These are phyloP conservation scores for Trichosporon sp. DNA, from an alignment of 1,284 basidiomycete genomes.

Conservation along the genomic window DNA sequence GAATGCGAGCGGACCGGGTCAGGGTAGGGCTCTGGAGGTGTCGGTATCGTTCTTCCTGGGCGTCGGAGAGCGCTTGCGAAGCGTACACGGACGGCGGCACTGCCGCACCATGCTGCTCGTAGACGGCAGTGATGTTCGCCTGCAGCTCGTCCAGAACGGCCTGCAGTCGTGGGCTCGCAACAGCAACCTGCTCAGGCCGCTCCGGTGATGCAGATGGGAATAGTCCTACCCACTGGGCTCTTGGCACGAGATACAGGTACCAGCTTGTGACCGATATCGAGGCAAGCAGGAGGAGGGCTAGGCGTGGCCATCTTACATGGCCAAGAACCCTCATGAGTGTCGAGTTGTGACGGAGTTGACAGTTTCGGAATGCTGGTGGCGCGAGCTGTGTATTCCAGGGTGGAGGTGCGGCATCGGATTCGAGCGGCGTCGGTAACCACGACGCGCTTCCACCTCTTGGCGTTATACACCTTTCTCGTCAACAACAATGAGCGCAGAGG, in stretches of 20 bases:
- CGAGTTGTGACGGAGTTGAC: neutral
- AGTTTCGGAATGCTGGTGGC: neutral
- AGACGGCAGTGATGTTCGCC: conserved; percentile 16
- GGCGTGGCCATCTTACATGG: neutral
- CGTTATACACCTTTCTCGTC: neutral
- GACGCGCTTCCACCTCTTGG: neutral
- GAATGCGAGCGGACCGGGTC: neutral
- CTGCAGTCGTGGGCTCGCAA: neutral
- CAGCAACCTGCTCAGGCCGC: neutral
- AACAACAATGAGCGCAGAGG: neutral
- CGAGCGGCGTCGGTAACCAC: neutral
- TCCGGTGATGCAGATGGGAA: neutral
- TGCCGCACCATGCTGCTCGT: neutral
- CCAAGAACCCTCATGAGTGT: neutral
- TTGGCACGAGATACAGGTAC: conserved; percentile 1
- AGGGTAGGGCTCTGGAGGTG: conserved; percentile 23
- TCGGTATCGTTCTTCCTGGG: conserved; percentile 37
- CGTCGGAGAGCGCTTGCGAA: conserved; percentile 29
- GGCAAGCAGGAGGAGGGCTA: neutral
- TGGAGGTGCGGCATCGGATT: neutral
- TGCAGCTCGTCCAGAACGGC: conserved; percentile 14
- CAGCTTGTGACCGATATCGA: neutral
- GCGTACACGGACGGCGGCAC: conserved; percentile 29
- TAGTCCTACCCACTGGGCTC: neutral
- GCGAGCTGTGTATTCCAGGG: neutral